Percentiles rank a stretch among this genome's conserved stretches.
phyloP scores from a whole-genome alignment of 345 rosid genomes.

The Syzygium aqueum region DNA sequence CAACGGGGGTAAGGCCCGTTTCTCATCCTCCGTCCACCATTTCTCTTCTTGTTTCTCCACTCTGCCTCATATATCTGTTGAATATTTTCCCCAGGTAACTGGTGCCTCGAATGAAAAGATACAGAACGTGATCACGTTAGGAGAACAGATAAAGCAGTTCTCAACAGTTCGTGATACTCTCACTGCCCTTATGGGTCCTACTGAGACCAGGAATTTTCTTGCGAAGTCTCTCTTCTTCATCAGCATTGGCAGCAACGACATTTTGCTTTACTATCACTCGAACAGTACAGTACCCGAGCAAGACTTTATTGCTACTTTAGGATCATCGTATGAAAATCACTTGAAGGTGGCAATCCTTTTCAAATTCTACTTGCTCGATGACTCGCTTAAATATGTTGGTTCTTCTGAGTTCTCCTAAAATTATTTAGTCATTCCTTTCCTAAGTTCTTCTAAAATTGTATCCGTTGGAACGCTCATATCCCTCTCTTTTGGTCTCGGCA shows the following conservation, averaged over 20 bases:
- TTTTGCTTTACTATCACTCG: constrained; percentile 21
- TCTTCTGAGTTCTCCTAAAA: neutral
- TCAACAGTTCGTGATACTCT: constrained; percentile 7
- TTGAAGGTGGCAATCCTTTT: constrained; percentile 15
- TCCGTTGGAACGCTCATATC: neutral
- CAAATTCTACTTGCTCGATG: neutral
- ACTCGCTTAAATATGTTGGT: too few species aligned
- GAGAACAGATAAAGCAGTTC: constrained; percentile 32
- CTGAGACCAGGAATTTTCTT: constrained; percentile 9
- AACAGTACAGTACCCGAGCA: constrained; percentile 6
- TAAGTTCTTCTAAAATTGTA: neutral
- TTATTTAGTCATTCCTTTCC: neutral
- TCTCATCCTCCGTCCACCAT: neutral
- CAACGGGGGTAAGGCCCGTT: constrained; percentile 13
- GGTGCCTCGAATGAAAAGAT: neutral
- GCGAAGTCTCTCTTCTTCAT: constrained; percentile 38
- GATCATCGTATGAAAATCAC: constrained; percentile 18
- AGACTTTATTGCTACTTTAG: constrained; percentile 24
- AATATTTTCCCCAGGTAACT: neutral
- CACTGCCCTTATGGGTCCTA: constrained; percentile 8
- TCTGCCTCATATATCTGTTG: neutral
- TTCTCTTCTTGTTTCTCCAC: neutral
- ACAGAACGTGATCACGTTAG: constrained; percentile 19
- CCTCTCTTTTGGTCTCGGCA: neutral
- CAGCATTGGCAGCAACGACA: constrained; percentile 46